Base-by-base conservation (phyloP, 2,329 filamentous ascomycete species). In the Cadophora sp. region DNA sequence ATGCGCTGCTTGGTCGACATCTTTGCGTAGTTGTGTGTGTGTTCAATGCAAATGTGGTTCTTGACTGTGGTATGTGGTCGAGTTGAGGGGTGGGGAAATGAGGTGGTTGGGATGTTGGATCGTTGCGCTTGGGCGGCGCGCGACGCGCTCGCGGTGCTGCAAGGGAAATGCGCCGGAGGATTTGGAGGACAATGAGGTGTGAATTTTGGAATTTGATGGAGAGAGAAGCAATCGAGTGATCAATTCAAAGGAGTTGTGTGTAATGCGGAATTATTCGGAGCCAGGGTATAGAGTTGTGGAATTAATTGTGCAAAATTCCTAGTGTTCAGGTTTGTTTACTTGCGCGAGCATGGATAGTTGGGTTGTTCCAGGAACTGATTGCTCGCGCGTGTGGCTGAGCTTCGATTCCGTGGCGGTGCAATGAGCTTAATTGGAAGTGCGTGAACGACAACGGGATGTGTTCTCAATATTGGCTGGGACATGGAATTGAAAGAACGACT, bases 1-100 rank as follows among this genome's bases (percentile, higher is more conserved):
- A 65, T 62, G 43, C 62, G 66, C 33, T 63, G 63, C 59, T 66
- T 63, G 14, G 61, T 63, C 16, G 61, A 63, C 61, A 63, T 63
- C 9, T 9, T 55, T 45, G 60, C 8, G 24, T 16, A 7, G 41
- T 11, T 7, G 48, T 56, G 53, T 9, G 39, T 22, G 16, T 18
- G 18, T 27, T n/a, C n/a, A 56, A 39, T 43, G 33, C 20, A 36
- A 58, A 43, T 58, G 55, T 13, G 45, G 45, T 22, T 45, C 16
- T 41, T 8, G 55, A 58, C 6, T 39, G 36, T 39, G 33, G 27
- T 30, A 6, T 30, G 27, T 3, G 6, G 6, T 30, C 27, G 27
- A 30, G 27, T 30, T 6, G 27, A 30, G 27, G 1, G 20, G 36
- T 13, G n/a, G 33, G 55, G 20, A 58, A 43, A 43, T 58, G 33